phyloP scores from a whole-genome alignment of 352 stramenopile species.

The Phytophthora chlamydospora region DNA sequence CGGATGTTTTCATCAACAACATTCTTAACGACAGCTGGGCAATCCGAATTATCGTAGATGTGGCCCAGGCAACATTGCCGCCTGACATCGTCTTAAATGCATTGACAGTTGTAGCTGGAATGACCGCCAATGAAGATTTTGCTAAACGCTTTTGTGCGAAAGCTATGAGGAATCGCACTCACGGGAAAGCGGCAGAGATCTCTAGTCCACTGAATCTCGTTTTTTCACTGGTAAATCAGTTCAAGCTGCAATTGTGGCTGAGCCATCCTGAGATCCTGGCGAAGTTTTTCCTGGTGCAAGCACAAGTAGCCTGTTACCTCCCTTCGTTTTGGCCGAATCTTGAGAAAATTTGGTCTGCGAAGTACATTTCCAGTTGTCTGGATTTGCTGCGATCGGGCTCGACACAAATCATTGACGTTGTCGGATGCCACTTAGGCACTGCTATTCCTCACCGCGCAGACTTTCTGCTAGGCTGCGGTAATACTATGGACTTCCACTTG shows the following conservation, averaged over 20 bases:
- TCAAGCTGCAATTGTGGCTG: slow-evolving; percentile 28
- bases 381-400: slow-evolving; percentile 7
- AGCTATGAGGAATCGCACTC: neutral
- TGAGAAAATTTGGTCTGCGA: slow-evolving; percentile 15
- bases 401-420: neutral
- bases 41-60: slow-evolving; percentile 18
- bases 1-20: slow-evolving; percentile 20
- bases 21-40: slow-evolving; percentile 23
- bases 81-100: slow-evolving; percentile 17
- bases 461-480: slow-evolving; percentile 19
- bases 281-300: slow-evolving; percentile 24
- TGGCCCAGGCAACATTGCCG: slow-evolving; percentile 15
- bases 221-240: slow-evolving; percentile 18
- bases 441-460: slow-evolving; percentile 18
- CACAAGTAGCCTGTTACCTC: slow-evolving; percentile 7
- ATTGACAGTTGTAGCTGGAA: slow-evolving; percentile 12
- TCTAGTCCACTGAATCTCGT: neutral
- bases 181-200: neutral
- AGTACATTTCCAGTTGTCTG: slow-evolving; percentile 21
- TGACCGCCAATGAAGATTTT: slow-evolving; percentile 16
- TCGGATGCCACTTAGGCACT: slow-evolving; percentile 11
- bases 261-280: slow-evolving; percentile 17
- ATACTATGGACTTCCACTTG: slow-evolving; percentile 15
- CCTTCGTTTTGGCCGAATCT: slow-evolving; percentile 18
- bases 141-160: slow-evolving; percentile 23